Evolutionary conservation across 768 basidiomycete species (phyloP).

Genomic region (Lentinula guzmanii): DNA sequence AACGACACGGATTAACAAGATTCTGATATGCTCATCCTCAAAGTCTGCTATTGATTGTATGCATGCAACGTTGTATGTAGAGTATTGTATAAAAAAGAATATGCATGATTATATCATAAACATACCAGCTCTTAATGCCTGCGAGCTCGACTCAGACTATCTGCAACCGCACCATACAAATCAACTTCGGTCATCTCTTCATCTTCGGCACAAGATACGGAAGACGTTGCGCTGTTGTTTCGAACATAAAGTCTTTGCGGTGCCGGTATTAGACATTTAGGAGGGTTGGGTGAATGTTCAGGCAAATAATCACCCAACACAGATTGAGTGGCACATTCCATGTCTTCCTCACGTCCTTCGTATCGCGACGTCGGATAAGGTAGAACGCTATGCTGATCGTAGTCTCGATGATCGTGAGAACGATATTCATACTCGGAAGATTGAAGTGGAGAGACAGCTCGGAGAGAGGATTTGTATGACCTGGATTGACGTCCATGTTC

Average conservation of each 20-base stretch:
- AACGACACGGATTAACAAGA: neutral
- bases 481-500: neutral
- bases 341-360: neutral
- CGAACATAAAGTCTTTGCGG: constrained; percentile 4
- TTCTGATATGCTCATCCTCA: too few species aligned
- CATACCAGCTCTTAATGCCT: neutral
- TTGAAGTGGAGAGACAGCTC: neutral
- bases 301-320: constrained; percentile 5
- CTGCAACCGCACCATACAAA: constrained; percentile 5
- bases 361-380: neutral
- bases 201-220: neutral
- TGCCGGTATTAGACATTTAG: neutral
- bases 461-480: neutral
- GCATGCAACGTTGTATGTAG: too few species aligned
- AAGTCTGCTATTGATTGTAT: too few species aligned
- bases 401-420: neutral
- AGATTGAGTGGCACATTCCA: constrained; percentile 1
- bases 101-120: too few species aligned
- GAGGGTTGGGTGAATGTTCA: neutral
- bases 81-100: too few species aligned
- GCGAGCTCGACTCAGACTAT: neutral
- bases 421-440: neutral
- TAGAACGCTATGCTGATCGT: neutral
- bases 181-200: neutral
- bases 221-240: neutral